Percentiles rank a stretch among this genome's conserved stretches.
These are phyloP conservation scores for Physcomitrium patens DNA, from an alignment of 225 moss, liverwort and hornwort genomes.

Conservation along the genomic window DNA sequence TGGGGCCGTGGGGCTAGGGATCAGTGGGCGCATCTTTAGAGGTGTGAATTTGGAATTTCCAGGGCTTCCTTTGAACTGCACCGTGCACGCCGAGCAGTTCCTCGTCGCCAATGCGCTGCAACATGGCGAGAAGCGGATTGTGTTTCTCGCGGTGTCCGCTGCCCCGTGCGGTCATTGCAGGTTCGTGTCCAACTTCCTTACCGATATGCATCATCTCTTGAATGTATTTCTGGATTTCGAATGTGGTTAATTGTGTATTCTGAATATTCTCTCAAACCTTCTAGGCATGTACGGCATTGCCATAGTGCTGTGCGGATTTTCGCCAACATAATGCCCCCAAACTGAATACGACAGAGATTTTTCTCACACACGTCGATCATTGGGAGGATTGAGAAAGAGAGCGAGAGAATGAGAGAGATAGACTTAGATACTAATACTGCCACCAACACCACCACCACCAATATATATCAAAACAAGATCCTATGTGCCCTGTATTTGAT, in stretches of 20 bases:
- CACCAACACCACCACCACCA: not conserved
- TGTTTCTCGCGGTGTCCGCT: slow-evolving; percentile 91
- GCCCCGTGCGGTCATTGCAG: slow-evolving; percentile 97
- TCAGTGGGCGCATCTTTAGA: slow-evolving; percentile 82
- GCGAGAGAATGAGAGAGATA: not conserved
- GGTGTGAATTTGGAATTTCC: slow-evolving; percentile 94
- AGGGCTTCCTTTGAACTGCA: slow-evolving; percentile 69
- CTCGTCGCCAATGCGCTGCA: slow-evolving; percentile 93
- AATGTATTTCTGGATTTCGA: not conserved
- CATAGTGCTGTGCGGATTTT: too few relatives aligned
- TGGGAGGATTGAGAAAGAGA: not conserved
- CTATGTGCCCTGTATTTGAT: not conserved
- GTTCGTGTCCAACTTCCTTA: slow-evolving; percentile 16
- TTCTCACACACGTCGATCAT: slow-evolving; percentile 6
- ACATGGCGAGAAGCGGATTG: slow-evolving; percentile 78
- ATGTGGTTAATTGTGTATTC: not conserved
- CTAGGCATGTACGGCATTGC: not conserved
- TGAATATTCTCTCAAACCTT: slow-evolving; percentile 1
- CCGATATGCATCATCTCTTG: not conserved
- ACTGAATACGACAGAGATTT: not conserved
- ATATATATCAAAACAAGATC: too few relatives aligned
- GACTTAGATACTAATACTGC: not conserved
- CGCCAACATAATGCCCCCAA: not conserved
- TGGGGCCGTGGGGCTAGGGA: slow-evolving; percentile 87
- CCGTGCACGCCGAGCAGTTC: slow-evolving; percentile 95